Evolutionary conservation across 768 basidiomycete genomes (phyloP), one percentile per base, ranked within the genome.

Genomic region (Lactarius hatsudake): DNA sequence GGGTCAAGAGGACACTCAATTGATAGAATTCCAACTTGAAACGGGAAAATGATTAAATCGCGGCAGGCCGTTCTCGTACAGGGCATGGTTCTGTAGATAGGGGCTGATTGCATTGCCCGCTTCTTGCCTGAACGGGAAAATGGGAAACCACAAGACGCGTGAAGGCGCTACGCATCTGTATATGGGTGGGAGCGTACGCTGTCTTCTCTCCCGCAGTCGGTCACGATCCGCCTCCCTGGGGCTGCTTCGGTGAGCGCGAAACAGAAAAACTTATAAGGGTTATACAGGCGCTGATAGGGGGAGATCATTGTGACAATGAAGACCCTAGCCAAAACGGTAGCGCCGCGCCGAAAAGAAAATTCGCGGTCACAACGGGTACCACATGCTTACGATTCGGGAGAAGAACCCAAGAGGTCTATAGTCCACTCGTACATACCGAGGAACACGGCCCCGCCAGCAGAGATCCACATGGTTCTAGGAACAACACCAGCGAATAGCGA

Each of bases 381-480:
- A 48, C 32, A 28, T 59, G 55, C 42, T 61, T 48, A 67, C n/a
- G 61, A 48, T 63, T 58, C 60, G 23, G 26, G 30, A 32, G 69
- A 45, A 8, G 64, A 62, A 57, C 58, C 28, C 26, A 71, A 54
- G 36, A 62, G 10, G 28, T 66, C 65, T 58, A 71, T 67, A 9
- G 69, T 65, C 84, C 87, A 89, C 76, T 99, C 96, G 72, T 98
- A 99, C 58, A 94, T 89, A n/a, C 97, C 97, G 30, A 99, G 82
- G 76, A 99, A 99, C 0, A 98, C 94, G 0, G 96, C 95, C 2
- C 97, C 97, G 3, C 97, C 97, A 2, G 93, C 88, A 2, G 94
- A 94, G 73, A 99, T 98, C 91, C 96, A 98, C 61, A 97, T 75
- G 45, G 96, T 98, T 74, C 97, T 85, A 30, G 96, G 96, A 9